Evolutionary conservation across 129 eudicot genomes (phyloP).

Genomic region (Tanacetum coccineum): DNA sequence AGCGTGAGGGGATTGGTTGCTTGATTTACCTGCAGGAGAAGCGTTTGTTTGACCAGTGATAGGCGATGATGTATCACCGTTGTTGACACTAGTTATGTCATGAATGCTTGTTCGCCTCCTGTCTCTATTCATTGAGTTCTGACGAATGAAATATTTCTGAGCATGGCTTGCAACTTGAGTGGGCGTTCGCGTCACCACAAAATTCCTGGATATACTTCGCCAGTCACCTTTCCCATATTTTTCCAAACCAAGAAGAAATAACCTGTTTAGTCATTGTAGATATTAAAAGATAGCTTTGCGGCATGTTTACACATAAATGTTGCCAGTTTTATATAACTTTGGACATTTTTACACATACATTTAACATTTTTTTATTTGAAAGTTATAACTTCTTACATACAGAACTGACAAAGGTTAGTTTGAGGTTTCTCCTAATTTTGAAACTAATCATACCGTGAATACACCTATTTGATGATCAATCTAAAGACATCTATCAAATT

Average conservation of each 20-base stretch:
- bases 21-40: constrained; percentile 36
- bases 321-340: too few species aligned
- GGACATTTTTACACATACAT: too few species aligned
- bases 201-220: constrained; percentile 62
- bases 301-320: too few species aligned
- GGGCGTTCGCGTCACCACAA: constrained; percentile 56
- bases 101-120: constrained; percentile 62
- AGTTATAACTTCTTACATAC: background rate
- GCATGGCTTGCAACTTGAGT: constrained; percentile 73
- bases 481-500: background rate
- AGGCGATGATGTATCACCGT: constrained; percentile 37
- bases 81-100: constrained; percentile 53
- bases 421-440: too few species aligned
- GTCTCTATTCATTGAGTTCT: constrained; percentile 48
- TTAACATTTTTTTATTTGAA: too few species aligned
- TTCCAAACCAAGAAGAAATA: constrained; percentile 59
- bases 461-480: background rate
- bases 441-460: background rate
- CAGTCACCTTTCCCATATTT: constrained; percentile 64
- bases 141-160: constrained; percentile 59
- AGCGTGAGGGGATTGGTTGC: constrained; percentile 19
- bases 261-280: constrained; percentile 22
- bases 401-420: background rate
- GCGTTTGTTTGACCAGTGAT: constrained; percentile 41
- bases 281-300: too few species aligned